phyloP scores from a whole-genome alignment of 306 rosid species.

The Datisca glomerata region DNA sequence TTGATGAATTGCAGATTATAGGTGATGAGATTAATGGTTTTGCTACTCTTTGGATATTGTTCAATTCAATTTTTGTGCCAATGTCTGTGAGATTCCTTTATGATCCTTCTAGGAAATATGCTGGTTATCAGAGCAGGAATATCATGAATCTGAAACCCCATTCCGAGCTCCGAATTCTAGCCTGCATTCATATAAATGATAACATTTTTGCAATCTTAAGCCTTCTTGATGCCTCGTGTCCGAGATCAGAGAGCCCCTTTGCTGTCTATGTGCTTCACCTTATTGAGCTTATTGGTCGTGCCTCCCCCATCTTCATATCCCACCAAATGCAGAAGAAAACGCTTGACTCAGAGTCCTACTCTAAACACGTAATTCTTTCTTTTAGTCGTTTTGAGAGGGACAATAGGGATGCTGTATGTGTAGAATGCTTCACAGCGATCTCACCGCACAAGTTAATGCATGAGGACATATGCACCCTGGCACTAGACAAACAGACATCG shows the following conservation, averaged over 20 bases:
- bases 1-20: conserved; percentile 17
- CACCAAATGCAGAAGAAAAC: conserved; percentile 26
- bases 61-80: conserved; percentile 19
- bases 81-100: conserved; percentile 22
- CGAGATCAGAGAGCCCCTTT: conserved; percentile 24
- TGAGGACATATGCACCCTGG: conserved; percentile 52
- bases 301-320: conserved; percentile 33
- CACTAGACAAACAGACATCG: conserved; percentile 40
- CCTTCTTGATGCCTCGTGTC: conserved; percentile 33
- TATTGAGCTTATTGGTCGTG: conserved; percentile 40
- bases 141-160: conserved; percentile 14
- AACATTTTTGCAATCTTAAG: conserved; percentile 16
- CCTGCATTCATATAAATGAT: conserved; percentile 26
- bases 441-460: conserved; percentile 50
- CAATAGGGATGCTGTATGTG: conserved; percentile 11
- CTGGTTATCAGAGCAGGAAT: conserved; percentile 37
- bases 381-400: conserved; percentile 27
- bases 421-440: conserved; percentile 40
- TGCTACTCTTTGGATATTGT: conserved; percentile 7
- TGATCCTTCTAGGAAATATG: conserved; percentile 49
- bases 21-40: not conserved
- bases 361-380: conserved; percentile 20
- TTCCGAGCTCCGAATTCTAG: conserved; percentile 26
- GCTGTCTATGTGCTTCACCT: conserved; percentile 33
- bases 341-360: conserved; percentile 5